Conservation (phyloP, 1,284 basidiomycete genomes). For the Cystobasidium slooffiae region DNA sequence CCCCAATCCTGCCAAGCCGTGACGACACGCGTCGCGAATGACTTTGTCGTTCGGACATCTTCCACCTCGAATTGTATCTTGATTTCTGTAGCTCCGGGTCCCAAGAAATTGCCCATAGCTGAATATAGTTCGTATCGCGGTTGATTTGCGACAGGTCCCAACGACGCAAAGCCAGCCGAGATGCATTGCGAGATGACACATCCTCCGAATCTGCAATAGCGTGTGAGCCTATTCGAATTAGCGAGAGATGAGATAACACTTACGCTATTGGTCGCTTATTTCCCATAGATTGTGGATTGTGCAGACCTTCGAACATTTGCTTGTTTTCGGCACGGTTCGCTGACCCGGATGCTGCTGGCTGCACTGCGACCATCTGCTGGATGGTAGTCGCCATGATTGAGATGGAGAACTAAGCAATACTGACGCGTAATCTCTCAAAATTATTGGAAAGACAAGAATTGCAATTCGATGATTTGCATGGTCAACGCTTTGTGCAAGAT, state of each 20-base stretch:
- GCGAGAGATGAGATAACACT: neutral
- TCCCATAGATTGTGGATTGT: conserved; percentile 30
- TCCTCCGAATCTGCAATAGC: conserved; percentile 31
- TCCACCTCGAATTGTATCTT: conserved; percentile 32
- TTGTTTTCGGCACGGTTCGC: neutral
- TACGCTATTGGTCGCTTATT: conserved; percentile 37
- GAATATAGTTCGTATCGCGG: conserved; percentile 30
- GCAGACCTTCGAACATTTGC: conserved; percentile 16
- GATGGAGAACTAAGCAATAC: neutral
- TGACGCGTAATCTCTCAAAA: neutral
- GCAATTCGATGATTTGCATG: neutral
- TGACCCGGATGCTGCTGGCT: neutral
- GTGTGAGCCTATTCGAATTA: neutral
- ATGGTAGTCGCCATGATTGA: conserved; percentile 19
- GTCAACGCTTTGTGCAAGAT: too few relatives aligned
- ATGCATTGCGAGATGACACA: conserved; percentile 40
- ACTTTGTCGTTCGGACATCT: conserved; percentile 19
- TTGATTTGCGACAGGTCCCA: conserved; percentile 14
- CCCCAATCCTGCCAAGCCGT: conserved; percentile 42
- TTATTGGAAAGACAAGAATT: neutral
- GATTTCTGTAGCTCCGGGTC: conserved; percentile 34
- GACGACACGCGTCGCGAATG: conserved; percentile 37
- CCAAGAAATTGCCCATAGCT: conserved; percentile 33
- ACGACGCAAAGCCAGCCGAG: conserved; percentile 34
- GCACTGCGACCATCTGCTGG: conserved; percentile 26